A percentile compares a stretch with the other conserved stretches of the same genome.
phyloP scores from a whole-genome alignment of 345 rosid genomes.

The Turritis glabra region DNA sequence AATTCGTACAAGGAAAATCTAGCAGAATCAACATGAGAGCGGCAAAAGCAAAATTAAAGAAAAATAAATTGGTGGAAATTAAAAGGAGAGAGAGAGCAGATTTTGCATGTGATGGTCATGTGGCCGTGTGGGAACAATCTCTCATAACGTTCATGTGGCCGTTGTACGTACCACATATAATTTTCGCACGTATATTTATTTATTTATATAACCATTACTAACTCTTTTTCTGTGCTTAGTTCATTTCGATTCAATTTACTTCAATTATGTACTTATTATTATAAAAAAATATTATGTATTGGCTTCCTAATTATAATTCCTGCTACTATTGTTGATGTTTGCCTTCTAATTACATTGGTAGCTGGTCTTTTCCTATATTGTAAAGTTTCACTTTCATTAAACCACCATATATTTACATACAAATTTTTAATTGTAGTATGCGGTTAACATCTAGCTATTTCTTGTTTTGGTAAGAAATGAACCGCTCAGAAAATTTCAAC shows the following conservation, averaged over 20 bases:
- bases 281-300: neutral
- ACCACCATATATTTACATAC: too few relatives aligned
- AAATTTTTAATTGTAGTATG: too few relatives aligned
- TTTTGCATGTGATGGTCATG: slow-evolving; percentile 23
- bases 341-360: neutral
- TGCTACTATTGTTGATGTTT: neutral
- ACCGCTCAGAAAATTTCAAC: slow-evolving; percentile 30
- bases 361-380: neutral
- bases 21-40: slow-evolving; percentile 31
- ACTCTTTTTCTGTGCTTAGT: too few relatives aligned
- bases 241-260: too few relatives aligned
- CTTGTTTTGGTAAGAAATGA: slow-evolving; percentile 25
- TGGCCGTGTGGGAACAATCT: neutral
- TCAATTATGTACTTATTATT: too few relatives aligned
- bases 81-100: neutral
- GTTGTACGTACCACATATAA: slow-evolving; percentile 23
- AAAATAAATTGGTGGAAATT: neutral
- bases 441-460: neutral
- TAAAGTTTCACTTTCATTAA: neutral
- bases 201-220: too few relatives aligned
- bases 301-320: neutral
- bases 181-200: neutral
- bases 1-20: slow-evolving; percentile 21
- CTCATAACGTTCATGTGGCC: slow-evolving; percentile 25
- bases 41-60: slow-evolving; percentile 9